Evolutionary conservation across 768 basidiomycete species (phyloP), one percentile per base, ranked within the genome.

Genomic region (Rhodocollybia butyracea): DNA sequence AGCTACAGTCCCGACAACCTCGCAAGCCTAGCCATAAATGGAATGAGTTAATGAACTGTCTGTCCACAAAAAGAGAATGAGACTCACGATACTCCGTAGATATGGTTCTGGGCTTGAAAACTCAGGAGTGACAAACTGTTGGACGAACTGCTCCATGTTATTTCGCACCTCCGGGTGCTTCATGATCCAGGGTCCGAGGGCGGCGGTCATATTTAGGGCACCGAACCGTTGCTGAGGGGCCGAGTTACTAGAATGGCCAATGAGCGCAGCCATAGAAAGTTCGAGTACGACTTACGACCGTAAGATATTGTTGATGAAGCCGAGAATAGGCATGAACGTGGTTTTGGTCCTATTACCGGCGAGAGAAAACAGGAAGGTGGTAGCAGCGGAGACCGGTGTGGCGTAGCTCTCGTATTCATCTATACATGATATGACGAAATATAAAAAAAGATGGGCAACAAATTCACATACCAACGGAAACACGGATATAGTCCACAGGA

Each of bases 401-500:
- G 85, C 81, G 62, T 83, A 85, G 56, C 82, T 84, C 64, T 92
- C 90, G 66, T 87, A 88, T 68, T 93, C 91, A 61, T 94, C 92
- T 91, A 48, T 21, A 53, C 26, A 24, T 41, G n/a, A 56, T 17
- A 3, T 10, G 21, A 26, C 56, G 19, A 15, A 17, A 17, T 3
- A 3, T 11, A 5, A 46, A 42, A 26, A 26, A 12, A 19, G 50
- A 38, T 3, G 19, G 11, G 13, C 30, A 32, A 2, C 10, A 34
- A 40, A 32, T 57, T 11, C 27, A 67, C 78, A 48, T 58, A 91
- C 91, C 92, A 46, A 91, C 80, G 24, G 84, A 80, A 31, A 84
- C 75, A 5, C 91, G 83, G 53, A 93, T 73, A 64, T 89, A 95
- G 59, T 94, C 92, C 41, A 91, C 75, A 3, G 91, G 89, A 66